These are phyloP conservation scores for Exophiala mesophila DNA, from an alignment of 2,329 filamentous ascomycete genomes.

Conservation along the genomic window DNA sequence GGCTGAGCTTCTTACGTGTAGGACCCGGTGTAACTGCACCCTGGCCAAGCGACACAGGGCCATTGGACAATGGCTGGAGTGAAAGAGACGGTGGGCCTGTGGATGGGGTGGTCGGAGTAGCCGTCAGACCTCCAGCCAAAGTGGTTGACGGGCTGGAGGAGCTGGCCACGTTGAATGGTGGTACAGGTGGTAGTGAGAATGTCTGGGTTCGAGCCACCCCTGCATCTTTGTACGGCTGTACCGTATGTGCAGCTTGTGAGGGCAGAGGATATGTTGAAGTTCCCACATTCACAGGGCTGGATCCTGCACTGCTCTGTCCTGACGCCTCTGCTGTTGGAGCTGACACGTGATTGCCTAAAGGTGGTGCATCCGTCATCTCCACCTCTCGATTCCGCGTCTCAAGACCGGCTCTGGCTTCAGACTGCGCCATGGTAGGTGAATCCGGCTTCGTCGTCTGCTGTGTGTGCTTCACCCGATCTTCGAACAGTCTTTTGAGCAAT, in stretches of 20 bases:
- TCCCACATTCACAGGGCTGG: conserved; percentile 14
- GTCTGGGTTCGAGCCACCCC: conserved; percentile 34
- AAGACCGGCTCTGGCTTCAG: conserved; percentile 10
- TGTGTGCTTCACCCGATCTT: conserved; percentile 36
- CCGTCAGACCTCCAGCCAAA: conserved; percentile 27
- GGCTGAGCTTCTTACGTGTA: conserved; percentile 47
- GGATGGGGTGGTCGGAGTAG: conserved; percentile 31
- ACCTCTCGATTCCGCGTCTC: conserved; percentile 33
- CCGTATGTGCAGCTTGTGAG: conserved; percentile 27
- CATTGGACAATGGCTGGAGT: conserved; percentile 26
- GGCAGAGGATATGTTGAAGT: conserved; percentile 22
- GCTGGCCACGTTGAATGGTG: conserved; percentile 16
- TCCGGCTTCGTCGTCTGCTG: conserved; percentile 23
- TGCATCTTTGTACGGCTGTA: conserved; percentile 16
- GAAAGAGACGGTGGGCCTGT: conserved; percentile 29
- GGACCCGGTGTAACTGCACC: conserved; percentile 39
- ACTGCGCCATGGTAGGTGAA: conserved; percentile 11
- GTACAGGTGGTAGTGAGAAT: conserved; percentile 31
- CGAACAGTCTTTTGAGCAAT: conserved; percentile 39
- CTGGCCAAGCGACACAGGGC: conserved; percentile 19
- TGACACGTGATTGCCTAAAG: conserved; percentile 24
- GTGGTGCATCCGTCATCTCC: conserved; percentile 44
- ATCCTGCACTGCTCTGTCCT: not conserved
- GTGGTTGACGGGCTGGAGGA: conserved; percentile 29
- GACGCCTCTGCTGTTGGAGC: conserved; percentile 4